A percentile compares a stretch with the other conserved stretches of the same genome.
Evolutionary conservation across 805 yeast species (phyloP).

Genomic region (Candida ponderosae): DNA sequence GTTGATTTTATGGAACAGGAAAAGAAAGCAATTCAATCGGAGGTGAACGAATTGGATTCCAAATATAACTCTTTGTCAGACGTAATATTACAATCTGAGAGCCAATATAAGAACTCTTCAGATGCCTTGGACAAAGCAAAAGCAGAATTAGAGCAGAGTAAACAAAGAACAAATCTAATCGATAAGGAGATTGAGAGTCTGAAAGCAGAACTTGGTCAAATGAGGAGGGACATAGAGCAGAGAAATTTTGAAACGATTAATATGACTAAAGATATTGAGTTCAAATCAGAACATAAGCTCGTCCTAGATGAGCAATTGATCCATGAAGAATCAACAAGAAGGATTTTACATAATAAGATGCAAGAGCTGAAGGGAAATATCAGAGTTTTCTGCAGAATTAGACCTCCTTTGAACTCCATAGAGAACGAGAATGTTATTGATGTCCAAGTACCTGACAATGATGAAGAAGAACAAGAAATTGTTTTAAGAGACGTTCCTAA

Average conservation of each 20-base stretch:
- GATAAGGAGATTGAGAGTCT: constrained; percentile 7
- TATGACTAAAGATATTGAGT: neutral
- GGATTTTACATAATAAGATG: constrained; percentile 61
- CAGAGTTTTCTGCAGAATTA: constrained; percentile 79
- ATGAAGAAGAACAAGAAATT: constrained; percentile 20
- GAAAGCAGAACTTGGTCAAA: neutral
- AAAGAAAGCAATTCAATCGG: constrained; percentile 3
- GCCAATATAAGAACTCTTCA: too few relatives aligned
- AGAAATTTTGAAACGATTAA: neutral
- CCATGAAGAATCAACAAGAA: constrained; percentile 46
- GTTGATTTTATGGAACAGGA: constrained; percentile 18
- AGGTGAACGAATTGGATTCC: neutral
- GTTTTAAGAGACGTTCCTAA: constrained; percentile 9
- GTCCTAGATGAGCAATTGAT: constrained; percentile 29
- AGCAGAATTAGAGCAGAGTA: constrained; percentile 6
- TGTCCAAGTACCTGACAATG: constrained; percentile 23
- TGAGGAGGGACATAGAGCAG: neutral
- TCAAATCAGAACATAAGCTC: constrained; percentile 23
- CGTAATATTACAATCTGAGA: too few relatives aligned
- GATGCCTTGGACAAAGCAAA: neutral
- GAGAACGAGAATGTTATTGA: constrained; percentile 18
- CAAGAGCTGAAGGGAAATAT: constrained; percentile 91
- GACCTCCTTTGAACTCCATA: constrained; percentile 41
- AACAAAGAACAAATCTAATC: constrained; percentile 11
- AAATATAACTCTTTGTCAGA: neutral